These are phyloP conservation scores for Flaveria linearis DNA, from an alignment of 129 eudicot species.

Conservation along the genomic window DNA sequence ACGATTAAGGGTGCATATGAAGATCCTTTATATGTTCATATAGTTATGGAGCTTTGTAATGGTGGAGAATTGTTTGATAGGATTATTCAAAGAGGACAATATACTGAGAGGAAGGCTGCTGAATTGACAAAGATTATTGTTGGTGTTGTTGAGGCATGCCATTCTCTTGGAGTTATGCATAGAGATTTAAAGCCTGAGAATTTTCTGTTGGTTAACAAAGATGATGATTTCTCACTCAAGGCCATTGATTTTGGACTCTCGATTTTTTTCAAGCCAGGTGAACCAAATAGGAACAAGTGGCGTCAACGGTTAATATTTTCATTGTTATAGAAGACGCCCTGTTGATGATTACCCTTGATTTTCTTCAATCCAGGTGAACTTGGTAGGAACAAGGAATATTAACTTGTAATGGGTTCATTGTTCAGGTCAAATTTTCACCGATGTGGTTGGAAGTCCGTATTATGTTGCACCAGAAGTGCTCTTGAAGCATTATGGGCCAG, in stretches of 20 bases:
- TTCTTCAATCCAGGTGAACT: conserved; percentile 56
- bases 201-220: conserved; percentile 37
- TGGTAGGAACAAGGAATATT: conserved; percentile 7
- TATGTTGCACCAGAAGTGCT: conserved; percentile 98
- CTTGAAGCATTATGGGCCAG: conserved; percentile 81
- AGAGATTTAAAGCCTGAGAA: conserved; percentile 41
- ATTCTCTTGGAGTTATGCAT: conserved; percentile 78
- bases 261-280: conserved; percentile 54
- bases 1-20: conserved; percentile 90
- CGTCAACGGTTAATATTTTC: not conserved
- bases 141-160: conserved; percentile 36
- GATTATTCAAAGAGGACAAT: conserved; percentile 36
- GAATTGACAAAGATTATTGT: conserved; percentile 35
- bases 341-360: conserved; percentile 12
- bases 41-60: conserved; percentile 39
- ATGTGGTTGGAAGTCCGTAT: conserved; percentile 97
- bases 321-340: not conserved
- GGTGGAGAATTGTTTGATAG: conserved; percentile 41
- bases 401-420: not conserved
- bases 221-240: conserved; percentile 39
- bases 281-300: not conserved
- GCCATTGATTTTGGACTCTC: conserved; percentile 49
- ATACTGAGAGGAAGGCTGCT: conserved; percentile 34
- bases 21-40: conserved; percentile 60
- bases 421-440: conserved; percentile 78